Evolutionary conservation across 805 yeast species (phyloP).

Genomic region (Teunomyces stri): DNA sequence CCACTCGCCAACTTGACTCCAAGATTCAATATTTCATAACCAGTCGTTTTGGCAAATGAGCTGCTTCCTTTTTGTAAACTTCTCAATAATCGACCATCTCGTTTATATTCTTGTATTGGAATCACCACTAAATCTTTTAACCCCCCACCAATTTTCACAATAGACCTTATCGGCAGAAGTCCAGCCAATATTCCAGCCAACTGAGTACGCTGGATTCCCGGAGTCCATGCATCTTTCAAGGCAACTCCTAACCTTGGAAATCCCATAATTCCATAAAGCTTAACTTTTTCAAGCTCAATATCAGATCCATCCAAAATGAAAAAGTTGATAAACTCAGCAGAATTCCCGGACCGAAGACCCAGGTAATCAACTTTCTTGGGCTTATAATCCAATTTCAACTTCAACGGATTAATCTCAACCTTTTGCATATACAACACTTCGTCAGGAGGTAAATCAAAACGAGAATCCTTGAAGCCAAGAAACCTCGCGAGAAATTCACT

Average conservation of each 20-base stretch:
- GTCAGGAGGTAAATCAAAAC: conserved; percentile 64
- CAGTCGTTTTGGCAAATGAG: conserved; percentile 71
- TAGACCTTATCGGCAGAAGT: conserved; percentile 73
- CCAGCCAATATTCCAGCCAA: conserved; percentile 81
- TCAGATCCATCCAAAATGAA: conserved; percentile 86
- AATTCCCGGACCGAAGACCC: conserved; percentile 82
- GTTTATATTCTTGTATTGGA: conserved; percentile 71
- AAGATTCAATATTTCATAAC: conserved; percentile 74
- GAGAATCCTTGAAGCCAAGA: conserved; percentile 70
- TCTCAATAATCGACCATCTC: conserved; percentile 67
- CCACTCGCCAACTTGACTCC: conserved; percentile 89
- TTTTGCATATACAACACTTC: conserved; percentile 69
- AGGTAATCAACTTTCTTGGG: conserved; percentile 86
- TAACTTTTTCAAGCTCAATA: conserved; percentile 58
- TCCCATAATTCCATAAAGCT: conserved; percentile 76
- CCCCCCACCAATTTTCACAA: conserved; percentile 77
- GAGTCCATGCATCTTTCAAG: conserved; percentile 77
- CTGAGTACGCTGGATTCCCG: conserved; percentile 82
- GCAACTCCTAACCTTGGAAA: conserved; percentile 54
- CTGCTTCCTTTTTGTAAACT: conserved; percentile 74
- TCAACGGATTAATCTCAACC: conserved; percentile 57
- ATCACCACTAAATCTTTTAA: conserved; percentile 68
- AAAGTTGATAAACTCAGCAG: conserved; percentile 83
- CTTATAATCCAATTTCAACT: conserved; percentile 78
- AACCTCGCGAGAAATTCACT: conserved; percentile 79